Evolutionary conservation across 208 protist genomes (phyloP).

Genomic region (Leishmania arabica): DNA sequence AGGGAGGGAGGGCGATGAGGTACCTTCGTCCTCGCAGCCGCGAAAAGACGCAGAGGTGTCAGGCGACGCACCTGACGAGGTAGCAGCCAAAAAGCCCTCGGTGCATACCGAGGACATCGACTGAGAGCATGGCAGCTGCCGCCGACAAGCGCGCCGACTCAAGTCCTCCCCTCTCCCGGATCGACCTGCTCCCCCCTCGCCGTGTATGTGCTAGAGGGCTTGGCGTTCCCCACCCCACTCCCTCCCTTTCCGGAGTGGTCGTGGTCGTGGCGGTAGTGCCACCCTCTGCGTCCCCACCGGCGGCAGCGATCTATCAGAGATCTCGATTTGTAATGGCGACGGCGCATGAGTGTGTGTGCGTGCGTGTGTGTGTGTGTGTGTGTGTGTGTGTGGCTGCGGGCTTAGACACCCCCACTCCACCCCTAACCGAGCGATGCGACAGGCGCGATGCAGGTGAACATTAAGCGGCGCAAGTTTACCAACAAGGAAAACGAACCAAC

Average conservation of each 20-base stretch:
- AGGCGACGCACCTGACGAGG: conserved; percentile 5
- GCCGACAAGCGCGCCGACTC: not conserved
- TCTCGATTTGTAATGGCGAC: not conserved
- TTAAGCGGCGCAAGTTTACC: not conserved
- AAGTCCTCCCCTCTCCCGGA: not conserved
- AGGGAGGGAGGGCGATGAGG: not conserved
- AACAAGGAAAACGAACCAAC: too few species aligned
- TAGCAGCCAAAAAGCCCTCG: not conserved
- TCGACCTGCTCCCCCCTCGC: not conserved
- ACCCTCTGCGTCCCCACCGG: not conserved
- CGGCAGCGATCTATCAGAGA: not conserved
- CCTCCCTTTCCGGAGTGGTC: not conserved
- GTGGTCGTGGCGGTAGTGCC: not conserved
- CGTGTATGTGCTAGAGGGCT: not conserved
- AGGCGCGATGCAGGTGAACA: not conserved
- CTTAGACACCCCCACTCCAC: too few species aligned
- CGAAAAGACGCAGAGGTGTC: not conserved
- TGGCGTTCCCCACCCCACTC: not conserved
- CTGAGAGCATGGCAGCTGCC: conserved; percentile 1
- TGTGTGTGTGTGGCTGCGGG: too few species aligned
- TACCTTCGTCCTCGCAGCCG: not conserved
- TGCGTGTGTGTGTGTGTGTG: not conserved
- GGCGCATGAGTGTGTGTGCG: not conserved
- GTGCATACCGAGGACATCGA: conserved; percentile 22
- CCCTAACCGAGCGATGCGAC: not conserved